A percentile compares a stretch with the other conserved stretches of the same genome.
Conservation (phyloP, 2,329 filamentous ascomycete genomes). For the Phialemonium atrogriseum region DNA sequence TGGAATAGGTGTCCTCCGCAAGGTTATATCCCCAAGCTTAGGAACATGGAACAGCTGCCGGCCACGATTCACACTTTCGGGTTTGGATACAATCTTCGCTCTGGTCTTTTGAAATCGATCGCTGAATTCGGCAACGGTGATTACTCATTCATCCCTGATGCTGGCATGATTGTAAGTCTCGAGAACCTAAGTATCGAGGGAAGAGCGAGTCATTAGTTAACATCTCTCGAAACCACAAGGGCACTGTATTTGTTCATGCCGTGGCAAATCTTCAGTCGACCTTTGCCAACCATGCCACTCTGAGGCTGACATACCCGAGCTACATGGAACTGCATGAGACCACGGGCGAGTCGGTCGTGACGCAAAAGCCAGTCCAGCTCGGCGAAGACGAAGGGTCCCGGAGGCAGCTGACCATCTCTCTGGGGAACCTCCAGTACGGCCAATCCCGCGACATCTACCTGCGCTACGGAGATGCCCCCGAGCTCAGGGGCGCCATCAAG, state of each 20-base stretch:
- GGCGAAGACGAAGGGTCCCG: constrained; percentile 6
- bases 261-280: constrained; percentile 54
- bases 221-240: constrained; percentile 17
- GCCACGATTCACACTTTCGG: constrained; percentile 46
- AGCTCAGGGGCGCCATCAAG: not conserved
- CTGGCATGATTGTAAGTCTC: constrained; percentile 45
- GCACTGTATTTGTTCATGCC: constrained; percentile 54
- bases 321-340: constrained; percentile 29
- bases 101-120: constrained; percentile 50
- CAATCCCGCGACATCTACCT: constrained; percentile 50
- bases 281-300: constrained; percentile 37
- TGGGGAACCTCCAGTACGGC: constrained; percentile 52
- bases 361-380: constrained; percentile 15
- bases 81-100: constrained; percentile 40
- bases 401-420: constrained; percentile 25
- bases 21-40: constrained; percentile 48
- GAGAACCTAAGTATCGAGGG: too few relatives aligned
- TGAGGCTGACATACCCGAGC: constrained; percentile 32
- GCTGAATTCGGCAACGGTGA: constrained; percentile 48
- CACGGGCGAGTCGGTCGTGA: constrained; percentile 29
- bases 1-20: constrained; percentile 32
- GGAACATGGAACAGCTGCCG: constrained; percentile 27
- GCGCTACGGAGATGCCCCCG: constrained; percentile 17
- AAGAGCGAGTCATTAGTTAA: too few relatives aligned
- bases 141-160: constrained; percentile 54